These are phyloP conservation scores for Leptographium galeiforme DNA, from an alignment of 2,329 filamentous ascomycete species.

Conservation along the genomic window DNA sequence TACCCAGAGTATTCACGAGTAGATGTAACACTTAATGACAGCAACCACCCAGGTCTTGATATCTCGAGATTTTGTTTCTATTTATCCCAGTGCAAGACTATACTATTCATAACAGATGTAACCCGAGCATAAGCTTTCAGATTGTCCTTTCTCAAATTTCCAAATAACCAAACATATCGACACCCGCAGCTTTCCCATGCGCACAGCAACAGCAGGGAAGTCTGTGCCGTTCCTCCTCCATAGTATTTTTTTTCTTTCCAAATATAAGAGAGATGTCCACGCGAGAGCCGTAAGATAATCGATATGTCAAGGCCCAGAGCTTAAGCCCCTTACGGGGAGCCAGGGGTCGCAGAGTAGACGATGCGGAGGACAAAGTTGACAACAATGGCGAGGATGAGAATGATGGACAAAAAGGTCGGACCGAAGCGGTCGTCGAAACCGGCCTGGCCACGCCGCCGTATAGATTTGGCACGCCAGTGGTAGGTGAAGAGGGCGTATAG, in stretches of 20 bases:
- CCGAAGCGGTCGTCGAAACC: constrained; percentile 96
- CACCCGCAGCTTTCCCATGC: not conserved
- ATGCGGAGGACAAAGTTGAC: constrained; percentile 89
- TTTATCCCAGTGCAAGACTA: not conserved
- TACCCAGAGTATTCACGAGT: too few relatives aligned
- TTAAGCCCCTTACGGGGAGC: constrained; percentile 1
- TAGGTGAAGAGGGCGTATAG: constrained; percentile 89
- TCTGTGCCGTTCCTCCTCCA: not conserved
- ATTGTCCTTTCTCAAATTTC: not conserved
- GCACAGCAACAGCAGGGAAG: not conserved
- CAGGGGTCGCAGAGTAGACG: constrained; percentile 21
- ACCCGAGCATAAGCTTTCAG: not conserved
- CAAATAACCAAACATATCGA: not conserved
- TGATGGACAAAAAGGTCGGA: constrained; percentile 77
- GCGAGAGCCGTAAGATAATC: too few relatives aligned
- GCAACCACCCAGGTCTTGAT: not conserved
- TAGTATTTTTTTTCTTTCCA: not conserved
- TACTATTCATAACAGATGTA: not conserved
- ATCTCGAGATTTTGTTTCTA: not conserved
- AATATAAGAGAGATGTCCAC: not conserved
- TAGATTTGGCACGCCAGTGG: constrained; percentile 92
- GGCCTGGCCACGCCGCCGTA: constrained; percentile 78
- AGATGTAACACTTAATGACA: not conserved
- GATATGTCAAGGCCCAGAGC: too few relatives aligned
- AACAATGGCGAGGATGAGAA: constrained; percentile 76